Conservation (phyloP, 805 yeast genomes). For the Nakazawaea ambrosiae region DNA sequence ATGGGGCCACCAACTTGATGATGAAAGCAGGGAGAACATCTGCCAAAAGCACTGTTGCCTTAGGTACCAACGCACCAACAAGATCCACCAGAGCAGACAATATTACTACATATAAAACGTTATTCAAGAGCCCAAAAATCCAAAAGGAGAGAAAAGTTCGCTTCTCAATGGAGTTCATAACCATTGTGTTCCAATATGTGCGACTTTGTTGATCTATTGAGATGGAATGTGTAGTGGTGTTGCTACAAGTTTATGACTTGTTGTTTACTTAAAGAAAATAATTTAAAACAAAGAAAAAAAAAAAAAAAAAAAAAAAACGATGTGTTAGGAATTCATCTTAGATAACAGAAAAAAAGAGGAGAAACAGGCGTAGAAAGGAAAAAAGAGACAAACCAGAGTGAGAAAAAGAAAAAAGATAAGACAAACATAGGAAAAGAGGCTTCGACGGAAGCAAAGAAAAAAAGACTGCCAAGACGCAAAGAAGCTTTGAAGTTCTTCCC, state of each 20-base stretch:
- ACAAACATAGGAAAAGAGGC: no score
- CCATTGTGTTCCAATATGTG: not conserved
- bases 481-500: no score
- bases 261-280: no score
- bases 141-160: slow-evolving; percentile 52
- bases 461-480: no score
- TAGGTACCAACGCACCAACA: slow-evolving; percentile 79
- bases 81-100: slow-evolving; percentile 88
- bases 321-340: not conserved
- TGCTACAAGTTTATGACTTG: no score
- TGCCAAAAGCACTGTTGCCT: slow-evolving; percentile 76
- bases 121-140: slow-evolving; percentile 81
- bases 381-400: not conserved
- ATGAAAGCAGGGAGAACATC: slow-evolving; percentile 81
- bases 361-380: not conserved
- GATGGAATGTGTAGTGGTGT: no score
- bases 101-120: slow-evolving; percentile 85
- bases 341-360: not conserved
- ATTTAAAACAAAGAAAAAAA: no score
- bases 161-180: slow-evolving; percentile 1
- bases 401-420: not conserved
- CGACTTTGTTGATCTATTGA: not conserved
- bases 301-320: no score
- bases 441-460: no score
- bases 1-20: slow-evolving; percentile 70